Base-by-base conservation (phyloP, 345 rosid species). In the Ceriops tagal region DNA sequence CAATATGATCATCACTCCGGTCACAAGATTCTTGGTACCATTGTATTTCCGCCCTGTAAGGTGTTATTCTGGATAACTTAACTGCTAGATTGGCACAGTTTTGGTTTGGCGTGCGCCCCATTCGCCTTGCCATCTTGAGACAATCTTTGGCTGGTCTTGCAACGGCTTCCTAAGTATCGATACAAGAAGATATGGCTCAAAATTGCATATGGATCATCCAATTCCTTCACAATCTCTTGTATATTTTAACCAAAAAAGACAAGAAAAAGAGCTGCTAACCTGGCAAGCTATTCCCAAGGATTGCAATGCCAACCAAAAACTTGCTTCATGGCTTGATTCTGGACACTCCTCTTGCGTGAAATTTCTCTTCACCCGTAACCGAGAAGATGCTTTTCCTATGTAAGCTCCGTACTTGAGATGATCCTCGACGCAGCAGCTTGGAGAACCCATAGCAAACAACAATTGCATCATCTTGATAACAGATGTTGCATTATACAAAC, bases 1-100 rank as follows among this genome's bases (percentile, higher is more conserved):
- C 87, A 31, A 86, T 72, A 43, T 84, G 74, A 61, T 84, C 83
- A 53, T 73, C 77, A 0, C 84, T 81, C 28, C 65, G 81, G 20
- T 90, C 93, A 19, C 88, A 86, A 8, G 70, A 58, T 5, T 68
- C 79, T 71, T 86, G 83, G 39, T 86, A 88, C 92, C 88, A 90
- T 55, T 90, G 82, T 49, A 90, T 85, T 60, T 86, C 81, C 3
- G 80, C 86, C 71, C 92, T 76, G 22, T 73, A 81, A 37, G 84
- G 83, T 3, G 71, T 72, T 65, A 86, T 75, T 64, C 61, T 63
- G 8, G 84, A 79, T 67, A 90, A 69, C 5, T 79, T 84, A 30
- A 78, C 73, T 1, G 96, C 85, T 61, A 90, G 82, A 69, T 77
- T 73, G 0, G 88, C 83, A 0, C 81, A 61, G 37, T 81, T 85